Evolutionary conservation across 768 basidiomycete species (phyloP), one percentile per base, ranked within the genome.

Genomic region (Rhodocollybia butyracea): DNA sequence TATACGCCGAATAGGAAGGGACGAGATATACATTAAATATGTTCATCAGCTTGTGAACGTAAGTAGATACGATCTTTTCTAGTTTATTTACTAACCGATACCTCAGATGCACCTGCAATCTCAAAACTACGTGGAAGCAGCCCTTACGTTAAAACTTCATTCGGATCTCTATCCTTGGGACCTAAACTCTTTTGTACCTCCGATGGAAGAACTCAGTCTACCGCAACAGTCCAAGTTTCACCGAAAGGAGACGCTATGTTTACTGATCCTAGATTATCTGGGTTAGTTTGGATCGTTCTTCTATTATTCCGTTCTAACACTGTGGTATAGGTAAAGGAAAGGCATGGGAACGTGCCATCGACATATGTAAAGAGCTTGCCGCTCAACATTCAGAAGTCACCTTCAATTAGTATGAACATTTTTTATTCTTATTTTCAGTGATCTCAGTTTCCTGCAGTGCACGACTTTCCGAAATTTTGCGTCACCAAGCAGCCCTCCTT

Each of bases 11-110:
- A 94, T 96, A 54, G 94, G 94, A 17, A 79, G 94, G 12, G 88
- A 92, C 64, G 94, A 95, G 65, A 94, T 97, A 57, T 96, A 94
- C 64, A 90, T 95, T 70, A 92, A 94, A 80, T 96, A 96, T 67
- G 90, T 96, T 22, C 93, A 97, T 65, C 92, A 95, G 65, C 85
- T 97, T 24, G 92, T 96, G 48, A 90, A 92, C 62, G 91, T 94
- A 64, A 61, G 86, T 63, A 19, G 56, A 42, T 24, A n/a, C 58
- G 29, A 7, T 54, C 55, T 47, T 2, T 27, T 21, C 48, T 40
- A 5, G 19, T 27, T 12, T 39, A n/a, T 50, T 34, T 55, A 57
- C 47, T 32, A 51, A 56, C 27, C 2, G 11, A 54, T 56, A 45
- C 34, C 17, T 60, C n/a, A 93, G 90, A 91, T 91, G 80, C 92